A percentile compares a stretch with the other conserved stretches of the same genome.
These are phyloP conservation scores for Psophocarpus tetragonolobus DNA, from an alignment of 306 rosid species.

Conservation along the genomic window DNA sequence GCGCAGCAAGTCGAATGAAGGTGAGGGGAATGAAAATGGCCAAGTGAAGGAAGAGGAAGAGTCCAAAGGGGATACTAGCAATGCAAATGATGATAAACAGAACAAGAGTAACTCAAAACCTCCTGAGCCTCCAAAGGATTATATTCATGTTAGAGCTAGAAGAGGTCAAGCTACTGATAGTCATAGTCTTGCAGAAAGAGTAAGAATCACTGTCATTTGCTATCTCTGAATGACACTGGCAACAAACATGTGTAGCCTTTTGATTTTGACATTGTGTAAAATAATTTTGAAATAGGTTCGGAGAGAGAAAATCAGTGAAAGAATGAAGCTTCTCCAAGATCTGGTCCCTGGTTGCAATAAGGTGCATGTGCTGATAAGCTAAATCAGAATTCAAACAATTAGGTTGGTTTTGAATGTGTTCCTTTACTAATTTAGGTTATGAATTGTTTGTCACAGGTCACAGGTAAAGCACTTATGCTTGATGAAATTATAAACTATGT, in stretches of 20 bases:
- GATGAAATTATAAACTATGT: conserved; percentile 98
- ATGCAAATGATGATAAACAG: conserved; percentile 56
- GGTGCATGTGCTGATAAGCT: conserved; percentile 42
- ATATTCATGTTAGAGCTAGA: conserved; percentile 98
- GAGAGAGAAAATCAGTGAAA: conserved; percentile 97
- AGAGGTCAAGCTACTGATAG: conserved; percentile 99
- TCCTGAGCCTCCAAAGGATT: conserved; percentile 83
- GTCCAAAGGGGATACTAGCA: conserved; percentile 40
- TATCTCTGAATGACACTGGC: background rate
- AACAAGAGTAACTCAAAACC: conserved; percentile 58
- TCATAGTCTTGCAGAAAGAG: conserved; percentile 99
- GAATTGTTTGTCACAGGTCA: conserved; percentile 54
- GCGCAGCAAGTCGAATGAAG: conserved; percentile 54
- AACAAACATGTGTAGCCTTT: conserved; percentile 8
- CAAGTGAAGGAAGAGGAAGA: conserved; percentile 65
- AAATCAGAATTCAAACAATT: conserved; percentile 1
- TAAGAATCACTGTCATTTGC: conserved; percentile 38
- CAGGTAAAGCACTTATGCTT: conserved; percentile 97
- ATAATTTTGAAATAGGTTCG: conserved; percentile 58
- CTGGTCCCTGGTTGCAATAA: conserved; percentile 97
- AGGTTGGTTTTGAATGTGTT: conserved; percentile 13
- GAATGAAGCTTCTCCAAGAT: conserved; percentile 97
- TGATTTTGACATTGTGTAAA: conserved; percentile 35
- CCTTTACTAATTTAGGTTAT: conserved; percentile 28
- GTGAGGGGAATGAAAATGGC: conserved; percentile 50